phyloP scores from a whole-genome alignment of 176 grass and related monocot species.

The Bothriochloa decipiens region DNA sequence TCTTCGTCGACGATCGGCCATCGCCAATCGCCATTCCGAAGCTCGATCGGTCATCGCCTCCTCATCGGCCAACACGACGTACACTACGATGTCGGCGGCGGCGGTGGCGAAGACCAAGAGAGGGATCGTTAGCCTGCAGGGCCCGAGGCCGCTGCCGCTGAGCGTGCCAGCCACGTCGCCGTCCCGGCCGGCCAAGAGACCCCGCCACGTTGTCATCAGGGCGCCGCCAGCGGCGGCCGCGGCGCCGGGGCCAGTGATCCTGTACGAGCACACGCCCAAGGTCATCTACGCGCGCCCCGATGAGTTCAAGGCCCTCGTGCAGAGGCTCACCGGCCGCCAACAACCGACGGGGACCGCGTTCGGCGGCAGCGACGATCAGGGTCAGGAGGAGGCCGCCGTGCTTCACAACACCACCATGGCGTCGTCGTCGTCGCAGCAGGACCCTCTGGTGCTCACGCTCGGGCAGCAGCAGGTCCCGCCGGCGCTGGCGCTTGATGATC shows the following conservation, averaged over 20 bases:
- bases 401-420: too few relatives aligned
- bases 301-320: constrained; percentile 68
- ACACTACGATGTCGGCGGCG: too few relatives aligned
- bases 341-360: not conserved
- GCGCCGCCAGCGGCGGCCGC: too few relatives aligned
- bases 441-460: constrained; percentile 34
- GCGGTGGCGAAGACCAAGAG: too few relatives aligned
- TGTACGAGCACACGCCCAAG: constrained; percentile 59
- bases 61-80: too few relatives aligned
- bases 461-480: not conserved
- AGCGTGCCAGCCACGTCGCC: not conserved
- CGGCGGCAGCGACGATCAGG: not conserved
- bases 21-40: too few relatives aligned
- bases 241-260: constrained; percentile 43
- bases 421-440: not conserved
- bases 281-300: constrained; percentile 50
- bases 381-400: too few relatives aligned
- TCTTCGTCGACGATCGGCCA: too few relatives aligned
- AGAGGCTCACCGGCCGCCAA: constrained; percentile 55
- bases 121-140: too few relatives aligned
- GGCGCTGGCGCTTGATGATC: not conserved
- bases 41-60: too few relatives aligned
- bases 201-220: not conserved
- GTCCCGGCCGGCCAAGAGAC: constrained; percentile 28
- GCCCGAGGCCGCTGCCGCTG: too few relatives aligned